Evolutionary conservation across 805 yeast species (phyloP).

Genomic region (Candida methanosorbosa): DNA sequence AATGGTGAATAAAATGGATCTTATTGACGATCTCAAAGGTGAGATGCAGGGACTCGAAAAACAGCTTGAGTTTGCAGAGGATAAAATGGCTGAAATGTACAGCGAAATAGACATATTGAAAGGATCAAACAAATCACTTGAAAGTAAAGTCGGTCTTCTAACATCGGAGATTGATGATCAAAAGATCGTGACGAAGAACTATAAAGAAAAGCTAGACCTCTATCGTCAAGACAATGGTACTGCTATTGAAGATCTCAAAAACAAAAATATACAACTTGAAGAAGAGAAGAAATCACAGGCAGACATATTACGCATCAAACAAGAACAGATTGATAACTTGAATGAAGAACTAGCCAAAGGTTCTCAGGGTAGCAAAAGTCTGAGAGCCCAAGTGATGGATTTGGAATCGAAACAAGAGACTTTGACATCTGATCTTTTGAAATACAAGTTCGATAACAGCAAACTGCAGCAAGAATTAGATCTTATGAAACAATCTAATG

Average conservation of each 20-base stretch:
- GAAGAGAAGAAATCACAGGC: constrained; percentile 5
- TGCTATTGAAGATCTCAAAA: too few relatives aligned
- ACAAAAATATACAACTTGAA: background rate
- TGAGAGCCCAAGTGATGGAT: constrained; percentile 33
- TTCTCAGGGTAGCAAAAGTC: constrained; percentile 30
- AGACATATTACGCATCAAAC: constrained; percentile 27
- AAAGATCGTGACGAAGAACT: too few relatives aligned
- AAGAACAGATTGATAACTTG: constrained; percentile 22
- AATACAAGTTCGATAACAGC: constrained; percentile 17
- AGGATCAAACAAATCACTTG: too few relatives aligned
- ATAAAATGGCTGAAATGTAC: too few relatives aligned
- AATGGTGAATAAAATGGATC: too few relatives aligned
- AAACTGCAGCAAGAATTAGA: constrained; percentile 21
- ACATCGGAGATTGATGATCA: too few relatives aligned
- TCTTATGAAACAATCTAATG: constrained; percentile 21
- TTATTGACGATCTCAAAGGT: too few relatives aligned
- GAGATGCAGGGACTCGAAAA: too few relatives aligned
- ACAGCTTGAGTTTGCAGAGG: too few relatives aligned
- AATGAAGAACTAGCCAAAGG: constrained; percentile 29
- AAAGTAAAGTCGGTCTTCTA: too few relatives aligned
- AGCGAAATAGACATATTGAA: too few relatives aligned
- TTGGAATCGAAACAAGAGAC: constrained; percentile 23
- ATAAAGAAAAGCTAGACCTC: constrained; percentile 10
- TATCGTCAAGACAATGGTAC: too few relatives aligned
- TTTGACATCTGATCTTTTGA: constrained; percentile 14